phyloP scores from a whole-genome alignment of 2,329 filamentous ascomycete species.

The Penicillium sp. region DNA sequence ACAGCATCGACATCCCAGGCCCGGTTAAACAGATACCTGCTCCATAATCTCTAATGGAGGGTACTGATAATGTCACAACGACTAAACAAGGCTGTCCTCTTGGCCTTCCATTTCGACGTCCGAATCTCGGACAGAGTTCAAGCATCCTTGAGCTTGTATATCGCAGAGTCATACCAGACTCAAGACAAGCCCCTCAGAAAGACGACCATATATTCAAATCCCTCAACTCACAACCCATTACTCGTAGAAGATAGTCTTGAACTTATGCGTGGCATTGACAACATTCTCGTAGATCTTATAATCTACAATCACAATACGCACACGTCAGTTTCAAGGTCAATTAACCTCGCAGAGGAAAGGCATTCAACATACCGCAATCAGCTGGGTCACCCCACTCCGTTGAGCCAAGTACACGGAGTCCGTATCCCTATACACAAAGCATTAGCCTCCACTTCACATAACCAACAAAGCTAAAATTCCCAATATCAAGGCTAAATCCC shows the following conservation, averaged over 20 bases:
- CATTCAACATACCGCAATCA: slow-evolving; percentile 27
- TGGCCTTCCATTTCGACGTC: background rate
- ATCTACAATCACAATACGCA: slow-evolving; percentile 45
- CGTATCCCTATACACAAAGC: slow-evolving; percentile 26
- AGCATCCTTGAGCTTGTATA: slow-evolving; percentile 25
- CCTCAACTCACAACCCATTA: slow-evolving; percentile 3
- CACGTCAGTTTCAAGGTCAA: background rate
- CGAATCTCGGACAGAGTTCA: slow-evolving; percentile 11
- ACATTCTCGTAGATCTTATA: slow-evolving; percentile 66
- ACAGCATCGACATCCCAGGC: background rate
- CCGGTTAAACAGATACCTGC: background rate
- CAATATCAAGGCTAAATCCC: background rate
- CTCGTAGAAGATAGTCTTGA: slow-evolving; percentile 68
- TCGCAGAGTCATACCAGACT: background rate
- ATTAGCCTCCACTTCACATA: slow-evolving; percentile 2
- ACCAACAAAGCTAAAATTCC: background rate
- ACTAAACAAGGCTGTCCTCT: background rate
- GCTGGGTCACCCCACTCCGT: slow-evolving; percentile 38
- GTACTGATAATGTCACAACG: background rate
- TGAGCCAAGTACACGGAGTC: slow-evolving; percentile 35
- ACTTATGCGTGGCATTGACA: slow-evolving; percentile 74
- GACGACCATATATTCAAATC: background rate
- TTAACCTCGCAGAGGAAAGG: background rate
- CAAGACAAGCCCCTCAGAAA: background rate
- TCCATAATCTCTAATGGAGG: background rate